Conservation (phyloP, 192 early-diverging fungal species). For the Gamsiella multidivaricata region DNA sequence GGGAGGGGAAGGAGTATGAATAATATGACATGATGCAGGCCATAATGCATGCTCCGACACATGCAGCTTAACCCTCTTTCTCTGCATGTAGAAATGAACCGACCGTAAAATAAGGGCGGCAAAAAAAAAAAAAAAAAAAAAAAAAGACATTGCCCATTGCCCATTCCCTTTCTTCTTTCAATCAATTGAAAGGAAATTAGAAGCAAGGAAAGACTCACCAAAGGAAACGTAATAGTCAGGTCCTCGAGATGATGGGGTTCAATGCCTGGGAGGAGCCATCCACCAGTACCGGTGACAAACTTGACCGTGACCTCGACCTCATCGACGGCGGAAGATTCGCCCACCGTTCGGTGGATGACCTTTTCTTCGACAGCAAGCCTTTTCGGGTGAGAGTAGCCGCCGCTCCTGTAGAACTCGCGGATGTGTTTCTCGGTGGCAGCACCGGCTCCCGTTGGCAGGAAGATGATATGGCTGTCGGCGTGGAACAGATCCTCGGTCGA, state of each 20-base stretch:
- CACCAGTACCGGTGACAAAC: conserved; percentile 53
- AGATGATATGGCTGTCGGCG: conserved; percentile 39
- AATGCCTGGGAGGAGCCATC: conserved; percentile 56
- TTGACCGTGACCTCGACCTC: conserved; percentile 57
- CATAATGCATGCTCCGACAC: no score
- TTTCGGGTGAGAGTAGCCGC: conserved; percentile 36
- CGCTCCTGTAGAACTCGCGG: conserved; percentile 27
- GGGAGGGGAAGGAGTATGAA: no score
- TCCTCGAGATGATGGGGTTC: conserved; percentile 53
- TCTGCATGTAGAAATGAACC: no score
- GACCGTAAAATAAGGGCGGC: no score
- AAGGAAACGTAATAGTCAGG: conserved; percentile 42
- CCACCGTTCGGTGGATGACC: conserved; percentile 48
- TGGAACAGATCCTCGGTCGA: conserved; percentile 21
- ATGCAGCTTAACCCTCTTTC: no score
- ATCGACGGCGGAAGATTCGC: conserved; percentile 54
- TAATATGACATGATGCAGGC: no score
- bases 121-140: no score
- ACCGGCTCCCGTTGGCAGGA: conserved; percentile 41
- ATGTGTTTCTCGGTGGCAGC: conserved; percentile 27
- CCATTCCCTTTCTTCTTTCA: not conserved
- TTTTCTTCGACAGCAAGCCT: conserved; percentile 47
- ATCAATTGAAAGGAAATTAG: not conserved
- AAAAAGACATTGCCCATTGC: no score
- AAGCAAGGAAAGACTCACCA: conserved; percentile 28